Base-by-base conservation (phyloP, 2,329 filamentous ascomycete species). In the Fusarium sp. region DNA sequence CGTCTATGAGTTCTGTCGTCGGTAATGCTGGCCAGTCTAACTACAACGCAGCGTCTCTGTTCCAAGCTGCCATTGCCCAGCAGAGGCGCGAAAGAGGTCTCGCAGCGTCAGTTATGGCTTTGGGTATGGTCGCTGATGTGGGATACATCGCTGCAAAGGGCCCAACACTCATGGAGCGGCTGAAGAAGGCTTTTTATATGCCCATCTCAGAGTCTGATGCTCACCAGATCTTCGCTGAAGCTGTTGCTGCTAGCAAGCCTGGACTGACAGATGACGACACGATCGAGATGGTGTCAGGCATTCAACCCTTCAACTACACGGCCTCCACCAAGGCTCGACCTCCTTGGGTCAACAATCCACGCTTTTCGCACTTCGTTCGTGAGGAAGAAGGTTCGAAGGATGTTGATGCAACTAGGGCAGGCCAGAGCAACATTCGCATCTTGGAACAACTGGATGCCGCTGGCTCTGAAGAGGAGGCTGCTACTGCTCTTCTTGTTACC, bases 11-110 rank as follows among this genome's bases (percentile, higher is more conserved):
- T 11, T 62, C 54, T 26, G 47, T 65, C 1, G 45, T 65, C 3
- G 63, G 63, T 4, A 65, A 65, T 4, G 45, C 56, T 15, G 63
- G 63, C 2, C 63, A 65, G 13, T 47, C 63, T 6, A 65, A 65
- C 6, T 65, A 65, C 32, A 57, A 51, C 4, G 63, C 63, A 3
- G 63, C 56, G 8, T 61, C 56, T 28, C 26, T 65, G 4, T 62
- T 62, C 11, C 57, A 61, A 48, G 47, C 45, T 1, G 47, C 45
- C 22, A 53, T 65, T 10, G 63, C 63, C 0, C 35, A 47, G 6
- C 56, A 65, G 22, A 39, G 63, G 38, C 56, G 56, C 1, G 18
- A 45, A 17, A 28, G 11, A 32, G 47, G 47, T 10, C 63, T 62
- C 4, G 56, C 56, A 0, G 56, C 63, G 5, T 65, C 63, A 2